Base-by-base conservation (phyloP, 148 eudicot genomes). In the Camellia sinensis region DNA sequence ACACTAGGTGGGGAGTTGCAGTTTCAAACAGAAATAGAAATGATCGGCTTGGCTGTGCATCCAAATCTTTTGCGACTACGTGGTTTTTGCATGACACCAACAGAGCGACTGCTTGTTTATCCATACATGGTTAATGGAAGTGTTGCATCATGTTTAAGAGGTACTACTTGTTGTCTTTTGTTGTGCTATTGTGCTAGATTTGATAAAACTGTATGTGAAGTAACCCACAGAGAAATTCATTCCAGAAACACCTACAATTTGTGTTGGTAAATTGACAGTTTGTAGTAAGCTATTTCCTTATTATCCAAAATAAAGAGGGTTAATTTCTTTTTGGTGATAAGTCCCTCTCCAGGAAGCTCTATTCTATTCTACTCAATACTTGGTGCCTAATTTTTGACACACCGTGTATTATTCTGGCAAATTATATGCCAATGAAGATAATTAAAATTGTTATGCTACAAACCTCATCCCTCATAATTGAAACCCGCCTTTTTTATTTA, bases 61-160 rank as follows among this genome's bases (percentile, higher is more conserved):
- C 83, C 84, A 21, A 87, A 89, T 84, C 77, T 89, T 70, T 83
- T 89, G 53, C 86, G 87, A 6, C 63, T 88, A 73, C 82, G 87
- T 48, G 91, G 91, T 1, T 86, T 88, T 79, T 88, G 89, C 82
- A 86, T 86, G 89, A 88, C 91, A 21, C 87, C 87, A 0, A 82
- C 91, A 1, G 91, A 88, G 77, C 84, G 87, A 76, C 41, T 88
- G 44, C 91, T 86, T 80, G 91, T 88, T 70, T 88, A 88, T 79
- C 91, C 91, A 17, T 89, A 75, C 78, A 93, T 93, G 97, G 89
- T 80, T n/a, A 93, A 93, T 81, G 97, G 97, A 77, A 93, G 97
- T 83, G 97, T 93, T 48, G 93, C 94, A 22, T 93, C 97, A 57
- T 91, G 97, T 84, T 89, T 93, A 80, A 86, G 94, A 93, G 97